Evolutionary conservation across 1,284 basidiomycete genomes (phyloP).

Genomic region (Papiliotrema flavescens): DNA sequence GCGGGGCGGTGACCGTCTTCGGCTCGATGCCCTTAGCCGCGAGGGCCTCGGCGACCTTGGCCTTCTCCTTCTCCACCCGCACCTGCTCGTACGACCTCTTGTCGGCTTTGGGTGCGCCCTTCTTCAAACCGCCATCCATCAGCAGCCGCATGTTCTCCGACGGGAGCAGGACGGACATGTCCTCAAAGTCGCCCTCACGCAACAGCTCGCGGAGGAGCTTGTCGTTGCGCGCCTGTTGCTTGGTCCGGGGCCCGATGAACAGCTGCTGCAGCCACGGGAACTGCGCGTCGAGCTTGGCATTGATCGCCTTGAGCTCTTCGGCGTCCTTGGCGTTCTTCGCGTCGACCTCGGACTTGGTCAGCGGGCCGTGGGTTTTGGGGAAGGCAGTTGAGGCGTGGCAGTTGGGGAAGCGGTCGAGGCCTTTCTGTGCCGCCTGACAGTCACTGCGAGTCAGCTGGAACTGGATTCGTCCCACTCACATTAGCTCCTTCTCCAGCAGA

Average conservation of each 20-base stretch:
- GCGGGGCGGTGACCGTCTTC: background rate
- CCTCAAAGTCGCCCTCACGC: slow-evolving; percentile 26
- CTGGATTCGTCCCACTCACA: too few relatives aligned
- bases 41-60: slow-evolving; percentile 26
- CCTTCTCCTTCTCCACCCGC: slow-evolving; percentile 31
- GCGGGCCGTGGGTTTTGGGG: slow-evolving; percentile 29
- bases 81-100: slow-evolving; percentile 26
- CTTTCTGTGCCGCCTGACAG: slow-evolving; percentile 31
- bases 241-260: slow-evolving; percentile 37
- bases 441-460: too few relatives aligned
- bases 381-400: slow-evolving; percentile 17
- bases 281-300: slow-evolving; percentile 23
- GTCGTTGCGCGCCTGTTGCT: slow-evolving; percentile 29
- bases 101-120: slow-evolving; percentile 4
- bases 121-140: slow-evolving; percentile 5
- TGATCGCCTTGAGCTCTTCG: slow-evolving; percentile 16
- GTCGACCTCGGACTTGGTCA: slow-evolving; percentile 20
- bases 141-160: slow-evolving; percentile 21
- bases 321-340: slow-evolving; percentile 13
- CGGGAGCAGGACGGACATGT: slow-evolving; percentile 22
- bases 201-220: slow-evolving; percentile 22
- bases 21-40: slow-evolving; percentile 10
- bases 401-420: slow-evolving; percentile 28
- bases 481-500: slow-evolving; percentile 32
- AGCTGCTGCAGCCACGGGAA: slow-evolving; percentile 31